These are phyloP conservation scores for Cnidoscolus chayamansa DNA, from an alignment of 441 rosid species.

Conservation along the genomic window DNA sequence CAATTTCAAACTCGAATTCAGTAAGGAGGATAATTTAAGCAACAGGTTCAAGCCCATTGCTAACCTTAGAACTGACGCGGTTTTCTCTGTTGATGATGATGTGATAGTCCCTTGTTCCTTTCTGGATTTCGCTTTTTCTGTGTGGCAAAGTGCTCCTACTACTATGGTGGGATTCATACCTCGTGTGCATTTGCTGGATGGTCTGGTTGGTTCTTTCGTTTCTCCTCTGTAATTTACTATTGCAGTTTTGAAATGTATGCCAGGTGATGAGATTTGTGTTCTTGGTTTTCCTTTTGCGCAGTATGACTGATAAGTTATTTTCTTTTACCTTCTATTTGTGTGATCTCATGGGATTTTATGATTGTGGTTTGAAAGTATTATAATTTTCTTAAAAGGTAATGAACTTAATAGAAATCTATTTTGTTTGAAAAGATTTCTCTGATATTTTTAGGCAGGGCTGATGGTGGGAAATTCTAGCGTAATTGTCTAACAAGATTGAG, in stretches of 20 bases:
- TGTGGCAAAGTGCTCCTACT: constrained; percentile 27
- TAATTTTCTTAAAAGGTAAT: too few relatives aligned
- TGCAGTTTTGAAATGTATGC: background rate
- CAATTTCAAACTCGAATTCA: constrained; percentile 9
- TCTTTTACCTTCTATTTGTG: background rate
- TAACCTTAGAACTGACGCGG: constrained; percentile 26
- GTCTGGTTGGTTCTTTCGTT: constrained; percentile 8
- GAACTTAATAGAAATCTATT: background rate
- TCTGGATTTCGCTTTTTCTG: constrained; percentile 29
- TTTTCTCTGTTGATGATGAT: constrained; percentile 31
- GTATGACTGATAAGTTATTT: background rate
- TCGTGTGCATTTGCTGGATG: constrained; percentile 22
- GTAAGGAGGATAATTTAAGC: background rate
- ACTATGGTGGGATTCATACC: constrained; percentile 30
- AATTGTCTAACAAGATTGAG: background rate
- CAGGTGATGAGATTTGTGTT: background rate
- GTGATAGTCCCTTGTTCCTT: constrained; percentile 29
- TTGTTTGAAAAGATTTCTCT: background rate
- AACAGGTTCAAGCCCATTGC: constrained; percentile 26
- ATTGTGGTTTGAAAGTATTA: background rate
- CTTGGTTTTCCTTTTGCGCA: background rate
- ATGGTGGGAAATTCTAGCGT: background rate
- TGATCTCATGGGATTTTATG: background rate
- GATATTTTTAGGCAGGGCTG: background rate
- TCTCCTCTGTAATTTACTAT: background rate